Conservation (phyloP, 1,139 yeast genomes). For the Hansenula anomala region DNA sequence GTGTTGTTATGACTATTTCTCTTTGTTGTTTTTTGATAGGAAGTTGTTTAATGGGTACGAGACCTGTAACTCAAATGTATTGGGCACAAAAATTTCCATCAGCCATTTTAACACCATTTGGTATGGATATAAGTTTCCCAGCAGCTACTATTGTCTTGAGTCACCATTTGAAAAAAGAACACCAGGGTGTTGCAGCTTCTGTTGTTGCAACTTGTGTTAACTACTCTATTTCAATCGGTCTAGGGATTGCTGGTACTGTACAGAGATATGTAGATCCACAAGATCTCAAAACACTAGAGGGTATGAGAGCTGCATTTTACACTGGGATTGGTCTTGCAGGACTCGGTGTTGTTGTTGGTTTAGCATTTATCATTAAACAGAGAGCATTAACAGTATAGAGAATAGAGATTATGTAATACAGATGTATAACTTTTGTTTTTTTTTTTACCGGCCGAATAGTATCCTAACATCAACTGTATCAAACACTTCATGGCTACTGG, state of each 20-base stretch:
- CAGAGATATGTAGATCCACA: constrained; percentile 37
- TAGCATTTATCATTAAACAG: constrained; percentile 17
- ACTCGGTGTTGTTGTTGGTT: constrained; percentile 33
- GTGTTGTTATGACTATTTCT: constrained; percentile 40
- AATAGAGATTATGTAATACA: no score
- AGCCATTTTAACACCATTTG: constrained; percentile 43
- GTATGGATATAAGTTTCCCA: constrained; percentile 66
- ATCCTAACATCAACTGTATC: no score
- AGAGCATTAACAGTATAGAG: neutral
- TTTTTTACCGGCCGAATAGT: no score
- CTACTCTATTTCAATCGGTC: constrained; percentile 58
- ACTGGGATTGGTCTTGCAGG: constrained; percentile 52
- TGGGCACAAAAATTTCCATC: constrained; percentile 54
- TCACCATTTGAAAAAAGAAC: constrained; percentile 43
- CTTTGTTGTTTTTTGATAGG: constrained; percentile 41
- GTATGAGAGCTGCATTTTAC: constrained; percentile 40
- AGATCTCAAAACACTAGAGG: constrained; percentile 28
- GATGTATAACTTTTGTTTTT: no score
- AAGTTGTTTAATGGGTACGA: constrained; percentile 36
- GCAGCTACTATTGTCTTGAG: constrained; percentile 52
- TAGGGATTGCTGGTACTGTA: constrained; percentile 64
- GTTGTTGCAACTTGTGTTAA: constrained; percentile 57
- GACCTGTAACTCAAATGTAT: constrained; percentile 42
- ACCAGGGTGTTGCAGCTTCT: constrained; percentile 66
- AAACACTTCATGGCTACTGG: neutral